A percentile compares a stretch with the other conserved stretches of the same genome.
Conservation (phyloP, 192 early-diverging fungal genomes). For the Fimicolochytrium jonesii region DNA sequence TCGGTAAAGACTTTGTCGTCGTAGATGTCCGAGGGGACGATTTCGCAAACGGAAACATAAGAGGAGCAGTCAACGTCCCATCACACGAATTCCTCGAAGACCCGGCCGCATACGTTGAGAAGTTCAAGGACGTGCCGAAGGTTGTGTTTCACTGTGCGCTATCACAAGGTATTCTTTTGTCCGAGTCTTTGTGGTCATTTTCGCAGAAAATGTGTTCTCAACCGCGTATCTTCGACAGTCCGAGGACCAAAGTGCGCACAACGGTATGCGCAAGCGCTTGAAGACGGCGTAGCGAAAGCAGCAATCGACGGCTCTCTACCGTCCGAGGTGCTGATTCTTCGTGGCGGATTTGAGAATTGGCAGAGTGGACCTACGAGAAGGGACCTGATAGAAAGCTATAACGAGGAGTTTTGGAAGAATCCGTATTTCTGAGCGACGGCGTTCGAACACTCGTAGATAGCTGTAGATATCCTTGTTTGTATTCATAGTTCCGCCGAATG, state of each 20-base stretch:
- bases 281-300: background rate
- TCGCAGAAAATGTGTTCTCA: background rate
- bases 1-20: conserved; percentile 48
- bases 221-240: conserved; percentile 8
- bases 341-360: conserved; percentile 41
- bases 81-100: conserved; percentile 53
- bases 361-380: conserved; percentile 11
- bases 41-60: conserved; percentile 67
- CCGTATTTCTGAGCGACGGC: no score
- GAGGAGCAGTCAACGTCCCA: conserved; percentile 70
- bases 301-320: background rate
- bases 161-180: conserved; percentile 53
- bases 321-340: conserved; percentile 34
- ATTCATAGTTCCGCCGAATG: no score
- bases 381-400: conserved; percentile 33
- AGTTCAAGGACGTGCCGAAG: conserved; percentile 45
- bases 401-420: conserved; percentile 31
- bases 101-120: conserved; percentile 22
- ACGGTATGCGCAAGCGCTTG: conserved; percentile 17
- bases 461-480: no score
- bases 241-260: conserved; percentile 40
- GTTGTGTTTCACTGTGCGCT: conserved; percentile 85
- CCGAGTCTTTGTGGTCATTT: background rate
- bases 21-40: conserved; percentile 55
- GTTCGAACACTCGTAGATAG: no score